phyloP scores from a whole-genome alignment of 805 yeast species.

The Yamadazyma tumulicola region DNA sequence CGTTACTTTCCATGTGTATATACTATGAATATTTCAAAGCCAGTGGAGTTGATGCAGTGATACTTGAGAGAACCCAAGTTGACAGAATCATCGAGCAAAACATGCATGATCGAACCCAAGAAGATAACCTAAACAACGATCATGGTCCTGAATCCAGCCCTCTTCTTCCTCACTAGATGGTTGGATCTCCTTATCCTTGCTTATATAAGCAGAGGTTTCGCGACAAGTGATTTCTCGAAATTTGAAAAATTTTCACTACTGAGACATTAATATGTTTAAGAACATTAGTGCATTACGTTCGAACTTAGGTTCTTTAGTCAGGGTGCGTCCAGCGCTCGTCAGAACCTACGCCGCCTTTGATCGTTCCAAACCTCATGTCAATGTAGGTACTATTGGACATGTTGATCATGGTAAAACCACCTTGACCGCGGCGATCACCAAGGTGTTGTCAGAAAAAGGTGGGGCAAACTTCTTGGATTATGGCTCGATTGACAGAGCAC shows the following conservation, averaged over 20 bases:
- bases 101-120: constrained; percentile 4
- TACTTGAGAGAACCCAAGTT: constrained; percentile 23
- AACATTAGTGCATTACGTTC: constrained; percentile 3
- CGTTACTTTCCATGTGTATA: constrained; percentile 59
- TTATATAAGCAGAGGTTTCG: background rate
- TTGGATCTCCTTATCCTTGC: background rate
- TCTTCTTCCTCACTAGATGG: no score
- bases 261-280: constrained; percentile 1
- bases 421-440: constrained; percentile 97
- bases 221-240: background rate
- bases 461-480: constrained; percentile 95
- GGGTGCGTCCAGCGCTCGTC: constrained; percentile 6
- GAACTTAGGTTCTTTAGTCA: constrained; percentile 1
- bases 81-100: constrained; percentile 30
- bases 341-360: constrained; percentile 70
- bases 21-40: constrained; percentile 37
- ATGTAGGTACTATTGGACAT: constrained; percentile 97
- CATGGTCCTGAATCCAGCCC: no score
- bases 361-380: constrained; percentile 95
- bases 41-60: constrained; percentile 13
- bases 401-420: constrained; percentile 99
- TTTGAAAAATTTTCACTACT: background rate
- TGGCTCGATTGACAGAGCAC: constrained; percentile 91
- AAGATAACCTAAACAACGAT: no score
- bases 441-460: constrained; percentile 81